Percentiles rank a stretch among this genome's conserved stretches.
phyloP scores from a whole-genome alignment of 2,329 filamentous ascomycete genomes.

The Microascus cirrosus region DNA sequence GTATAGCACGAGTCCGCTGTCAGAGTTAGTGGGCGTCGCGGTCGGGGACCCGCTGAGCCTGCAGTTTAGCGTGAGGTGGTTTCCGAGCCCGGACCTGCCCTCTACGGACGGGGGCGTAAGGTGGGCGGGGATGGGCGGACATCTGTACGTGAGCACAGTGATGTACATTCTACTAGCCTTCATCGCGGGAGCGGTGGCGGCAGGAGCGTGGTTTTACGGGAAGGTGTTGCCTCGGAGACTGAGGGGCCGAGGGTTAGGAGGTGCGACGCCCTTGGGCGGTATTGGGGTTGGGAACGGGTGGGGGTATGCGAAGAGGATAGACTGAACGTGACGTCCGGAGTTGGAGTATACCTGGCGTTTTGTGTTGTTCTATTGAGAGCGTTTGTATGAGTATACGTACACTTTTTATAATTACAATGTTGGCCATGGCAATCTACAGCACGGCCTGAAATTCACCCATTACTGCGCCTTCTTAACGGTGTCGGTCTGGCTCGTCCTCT shows the following conservation, averaged over 20 bases:
- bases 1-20: conserved; percentile 67
- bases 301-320: conserved; percentile 43
- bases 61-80: conserved; percentile 77
- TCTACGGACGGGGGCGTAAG: conserved; percentile 53
- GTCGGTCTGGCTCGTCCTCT: conserved; percentile 8
- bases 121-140: conserved; percentile 54
- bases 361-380: neutral
- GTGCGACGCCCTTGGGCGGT: conserved; percentile 41
- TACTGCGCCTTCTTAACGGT: conserved; percentile 1
- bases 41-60: conserved; percentile 80
- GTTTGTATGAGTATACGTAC: neutral
- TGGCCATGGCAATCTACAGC: neutral
- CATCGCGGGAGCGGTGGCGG: conserved; percentile 39
- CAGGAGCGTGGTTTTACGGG: conserved; percentile 50
- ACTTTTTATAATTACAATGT: neutral
- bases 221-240: conserved; percentile 44
- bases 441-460: no score
- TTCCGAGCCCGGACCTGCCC: conserved; percentile 61
- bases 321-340: neutral
- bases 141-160: conserved; percentile 51
- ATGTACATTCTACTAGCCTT: conserved; percentile 53
- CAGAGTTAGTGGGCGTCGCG: conserved; percentile 42
- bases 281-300: conserved; percentile 43
- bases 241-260: conserved; percentile 37
- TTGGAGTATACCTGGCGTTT: neutral